Base-by-base conservation (phyloP, 108 stramenopile genomes). In the Pseudonitzschia multistriata region DNA sequence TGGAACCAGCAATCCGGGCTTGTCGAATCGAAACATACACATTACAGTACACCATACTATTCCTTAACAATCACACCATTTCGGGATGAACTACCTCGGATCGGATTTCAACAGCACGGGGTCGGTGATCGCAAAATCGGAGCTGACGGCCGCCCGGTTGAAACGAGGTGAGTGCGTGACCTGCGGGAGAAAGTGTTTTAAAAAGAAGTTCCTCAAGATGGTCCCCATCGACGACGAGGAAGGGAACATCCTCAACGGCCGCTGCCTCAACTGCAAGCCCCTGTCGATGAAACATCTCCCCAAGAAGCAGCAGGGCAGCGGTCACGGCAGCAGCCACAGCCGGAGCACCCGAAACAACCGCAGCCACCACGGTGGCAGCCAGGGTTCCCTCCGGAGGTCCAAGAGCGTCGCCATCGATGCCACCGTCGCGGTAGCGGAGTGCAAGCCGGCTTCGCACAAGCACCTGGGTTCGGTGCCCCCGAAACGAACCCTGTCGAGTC, bases 191-290 rank as follows among this genome's bases (percentile, higher is more conserved):
- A 86, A 91, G 66, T 85, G 83, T 55, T 88, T 84, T 74, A 61
- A 85, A 60, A 91, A 88, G 66, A 88, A 83, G 61, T 70, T 88
- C 17, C 87, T 91, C 73, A 86, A 86, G 67, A 73, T 81, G 70
- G 79, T 77, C 39, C 87, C 90, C 62, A 73, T 91, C 36, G 50
- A 52, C 50, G 85, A 81, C 15, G 76, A 74, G 14, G 76, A 79
- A 19, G 87, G 85, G 15, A 24, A 36, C 22, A 87, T 91, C 0
- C 30, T 88, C 62, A 74, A 91, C 3, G 90, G 90, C 28, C 83
- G 87, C 4, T 91, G 90, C 56, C 62, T 91, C 40, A 75, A 70
- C 14, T 91, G 90, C 62, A 63, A 73, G 3, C 87, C 87, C 15
- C 53, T 83, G 42, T 17, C 17, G 15, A 13, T 45, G 42, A 13